Evolutionary conservation across 495 filamentous ascomycete species (phyloP).

Genomic region (Tuber aestivum): DNA sequence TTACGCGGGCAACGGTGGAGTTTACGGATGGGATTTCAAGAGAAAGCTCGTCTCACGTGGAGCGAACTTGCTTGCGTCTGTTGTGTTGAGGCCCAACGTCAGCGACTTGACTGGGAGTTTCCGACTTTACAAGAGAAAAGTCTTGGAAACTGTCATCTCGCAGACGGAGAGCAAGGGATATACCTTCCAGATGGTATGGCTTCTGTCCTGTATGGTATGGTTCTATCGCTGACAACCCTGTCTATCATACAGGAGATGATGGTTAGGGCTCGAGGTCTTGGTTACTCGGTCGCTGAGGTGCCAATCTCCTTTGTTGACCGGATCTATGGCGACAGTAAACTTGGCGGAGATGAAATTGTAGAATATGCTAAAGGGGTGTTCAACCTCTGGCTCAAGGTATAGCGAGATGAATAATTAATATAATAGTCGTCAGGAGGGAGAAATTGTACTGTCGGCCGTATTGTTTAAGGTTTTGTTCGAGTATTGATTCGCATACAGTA

Average conservation of each 20-base stretch:
- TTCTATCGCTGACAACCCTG: neutral
- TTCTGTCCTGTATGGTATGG: neutral
- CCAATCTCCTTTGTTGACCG: slow-evolving; percentile 95
- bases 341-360: slow-evolving; percentile 94
- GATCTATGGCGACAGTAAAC: slow-evolving; percentile 89
- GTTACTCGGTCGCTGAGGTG: slow-evolving; percentile 82
- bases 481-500: neutral
- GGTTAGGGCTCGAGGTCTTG: slow-evolving; percentile 87
- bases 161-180: slow-evolving; percentile 92
- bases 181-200: slow-evolving; percentile 84
- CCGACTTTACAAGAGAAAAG: slow-evolving; percentile 82
- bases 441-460: neutral
- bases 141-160: slow-evolving; percentile 81
- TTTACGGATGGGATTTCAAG: slow-evolving; percentile 97
- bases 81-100: slow-evolving; percentile 88
- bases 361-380: slow-evolving; percentile 90
- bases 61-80: slow-evolving; percentile 93
- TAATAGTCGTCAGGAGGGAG: neutral
- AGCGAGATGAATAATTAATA: slow-evolving; percentile 6
- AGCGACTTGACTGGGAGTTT: slow-evolving; percentile 94
- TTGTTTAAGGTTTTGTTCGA: neutral
- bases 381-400: slow-evolving; percentile 82
- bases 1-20: slow-evolving; percentile 83
- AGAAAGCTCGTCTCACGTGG: slow-evolving; percentile 85
- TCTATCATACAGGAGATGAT: slow-evolving; percentile 46